These are phyloP conservation scores for Phanerochaete sordida DNA, from an alignment of 768 basidiomycete genomes.

Conservation along the genomic window DNA sequence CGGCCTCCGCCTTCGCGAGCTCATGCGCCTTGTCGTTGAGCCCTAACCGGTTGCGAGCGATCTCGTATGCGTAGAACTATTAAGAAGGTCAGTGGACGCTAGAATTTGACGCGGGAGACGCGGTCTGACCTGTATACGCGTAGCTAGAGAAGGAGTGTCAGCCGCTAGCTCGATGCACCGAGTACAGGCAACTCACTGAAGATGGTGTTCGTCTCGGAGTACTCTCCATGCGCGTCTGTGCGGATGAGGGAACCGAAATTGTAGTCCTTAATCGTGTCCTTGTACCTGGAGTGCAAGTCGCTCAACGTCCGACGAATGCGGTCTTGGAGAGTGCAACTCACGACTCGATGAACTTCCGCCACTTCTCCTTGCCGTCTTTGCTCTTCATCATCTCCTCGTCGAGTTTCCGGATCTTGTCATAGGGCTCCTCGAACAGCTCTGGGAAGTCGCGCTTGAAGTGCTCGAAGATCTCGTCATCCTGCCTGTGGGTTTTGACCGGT, in stretches of 20 bases:
- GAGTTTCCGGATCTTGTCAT: slow-evolving; percentile 47
- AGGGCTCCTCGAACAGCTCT: slow-evolving; percentile 46
- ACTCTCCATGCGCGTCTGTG: slow-evolving; percentile 73
- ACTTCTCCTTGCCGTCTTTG: slow-evolving; percentile 78
- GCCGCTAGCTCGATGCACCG: neutral
- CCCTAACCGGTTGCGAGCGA: slow-evolving; percentile 86
- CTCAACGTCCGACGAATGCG: neutral
- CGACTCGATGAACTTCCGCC: slow-evolving; percentile 84
- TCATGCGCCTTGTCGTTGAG: slow-evolving; percentile 88
- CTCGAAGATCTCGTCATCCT: slow-evolving; percentile 90
- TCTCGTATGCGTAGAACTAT: slow-evolving; percentile 95
- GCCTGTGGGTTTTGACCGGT: neutral
- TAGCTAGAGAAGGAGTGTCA: slow-evolving; percentile 38
- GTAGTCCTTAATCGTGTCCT: slow-evolving; percentile 87
- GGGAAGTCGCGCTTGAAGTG: slow-evolving; percentile 79
- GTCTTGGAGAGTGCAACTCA: slow-evolving; percentile 30
- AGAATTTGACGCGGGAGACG: neutral
- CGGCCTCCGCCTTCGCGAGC: slow-evolving; percentile 66
- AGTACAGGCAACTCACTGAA: slow-evolving; percentile 57
- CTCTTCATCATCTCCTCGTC: slow-evolving; percentile 96
- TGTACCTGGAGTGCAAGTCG: slow-evolving; percentile 52
- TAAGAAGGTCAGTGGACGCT: slow-evolving; percentile 8
- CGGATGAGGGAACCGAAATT: slow-evolving; percentile 97
- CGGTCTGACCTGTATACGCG: slow-evolving; percentile 60
- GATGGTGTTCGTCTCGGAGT: slow-evolving; percentile 89